Evolutionary conservation across 2,329 filamentous ascomycete genomes (phyloP).

Genomic region (Drechslerella coelobrocha): DNA sequence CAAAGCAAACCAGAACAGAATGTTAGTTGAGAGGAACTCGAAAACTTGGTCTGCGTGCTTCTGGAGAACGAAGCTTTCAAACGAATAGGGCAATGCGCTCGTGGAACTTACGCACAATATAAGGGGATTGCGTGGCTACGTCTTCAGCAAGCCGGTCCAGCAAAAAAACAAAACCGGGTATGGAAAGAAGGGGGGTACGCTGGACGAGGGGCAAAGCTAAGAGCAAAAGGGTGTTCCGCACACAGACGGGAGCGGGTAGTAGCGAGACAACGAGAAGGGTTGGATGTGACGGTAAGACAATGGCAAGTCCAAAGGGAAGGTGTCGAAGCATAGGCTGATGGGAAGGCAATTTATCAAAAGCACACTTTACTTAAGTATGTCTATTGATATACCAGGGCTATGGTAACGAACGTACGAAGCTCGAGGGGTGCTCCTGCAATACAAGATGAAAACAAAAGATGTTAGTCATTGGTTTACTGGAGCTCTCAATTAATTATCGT

Average conservation of each 20-base stretch:
- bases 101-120: conserved; percentile 21
- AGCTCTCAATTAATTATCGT: conserved; percentile 39
- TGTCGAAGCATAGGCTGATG: conserved; percentile 38
- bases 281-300: conserved; percentile 42
- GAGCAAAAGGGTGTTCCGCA: conserved; percentile 30
- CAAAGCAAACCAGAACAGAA: conserved; percentile 1
- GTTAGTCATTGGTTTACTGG: conserved; percentile 44
- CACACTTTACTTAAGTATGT: background rate
- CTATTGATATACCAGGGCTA: conserved; percentile 11
- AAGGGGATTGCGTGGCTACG: conserved; percentile 31
- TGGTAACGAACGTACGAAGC: conserved; percentile 20
- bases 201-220: conserved; percentile 23
- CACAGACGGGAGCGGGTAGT: conserved; percentile 46
- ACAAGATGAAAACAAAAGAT: conserved; percentile 32
- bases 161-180: background rate
- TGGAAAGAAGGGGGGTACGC: background rate
- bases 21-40: conserved; percentile 8
- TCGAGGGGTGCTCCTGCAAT: conserved; percentile 28
- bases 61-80: conserved; percentile 10
- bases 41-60: conserved; percentile 8
- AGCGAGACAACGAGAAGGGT: conserved; percentile 32
- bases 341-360: conserved; percentile 49
- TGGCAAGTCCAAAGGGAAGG: conserved; percentile 42
- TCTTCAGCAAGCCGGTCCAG: conserved; percentile 19
- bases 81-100: conserved; percentile 17